A percentile compares a stretch with the other conserved stretches of the same genome.
phyloP scores from a whole-genome alignment of 108 stramenopile species.

The Parietichytrium sp. region DNA sequence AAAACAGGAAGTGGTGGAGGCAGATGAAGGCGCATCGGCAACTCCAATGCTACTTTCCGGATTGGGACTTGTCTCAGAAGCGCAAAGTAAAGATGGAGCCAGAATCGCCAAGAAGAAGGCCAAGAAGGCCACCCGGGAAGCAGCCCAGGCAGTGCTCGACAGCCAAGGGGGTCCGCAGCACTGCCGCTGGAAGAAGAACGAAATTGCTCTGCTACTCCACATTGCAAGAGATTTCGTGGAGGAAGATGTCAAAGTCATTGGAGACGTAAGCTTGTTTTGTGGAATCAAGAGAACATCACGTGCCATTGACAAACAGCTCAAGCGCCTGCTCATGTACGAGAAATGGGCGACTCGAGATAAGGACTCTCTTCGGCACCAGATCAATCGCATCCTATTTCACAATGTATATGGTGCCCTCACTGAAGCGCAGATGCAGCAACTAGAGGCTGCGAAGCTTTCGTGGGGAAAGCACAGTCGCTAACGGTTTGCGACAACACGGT shows the following conservation, averaged over 20 bases:
- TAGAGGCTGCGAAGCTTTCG: background rate
- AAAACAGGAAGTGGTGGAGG: too few relatives aligned
- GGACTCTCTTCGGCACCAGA: too few relatives aligned
- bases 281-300: background rate
- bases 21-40: too few relatives aligned
- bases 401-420: background rate
- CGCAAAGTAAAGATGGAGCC: too few relatives aligned
- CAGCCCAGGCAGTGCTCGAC: too few relatives aligned
- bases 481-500: too few relatives aligned
- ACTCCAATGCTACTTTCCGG: too few relatives aligned
- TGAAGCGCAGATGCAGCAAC: background rate
- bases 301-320: conserved; percentile 33
- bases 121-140: too few relatives aligned
- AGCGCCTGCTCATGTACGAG: conserved; percentile 4
- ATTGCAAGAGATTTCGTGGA: background rate
- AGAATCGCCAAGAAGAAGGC: too few relatives aligned
- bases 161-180: too few relatives aligned
- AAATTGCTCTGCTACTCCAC: conserved; percentile 8
- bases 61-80: too few relatives aligned
- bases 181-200: background rate
- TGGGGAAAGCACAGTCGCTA: too few relatives aligned
- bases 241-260: background rate
- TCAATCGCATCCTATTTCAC: background rate
- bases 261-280: background rate
- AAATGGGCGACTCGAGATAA: conserved; percentile 4